A percentile compares a stretch with the other conserved stretches of the same genome.
These are phyloP conservation scores for Syzygium malaccense DNA, from an alignment of 441 rosid genomes.

Conservation along the genomic window DNA sequence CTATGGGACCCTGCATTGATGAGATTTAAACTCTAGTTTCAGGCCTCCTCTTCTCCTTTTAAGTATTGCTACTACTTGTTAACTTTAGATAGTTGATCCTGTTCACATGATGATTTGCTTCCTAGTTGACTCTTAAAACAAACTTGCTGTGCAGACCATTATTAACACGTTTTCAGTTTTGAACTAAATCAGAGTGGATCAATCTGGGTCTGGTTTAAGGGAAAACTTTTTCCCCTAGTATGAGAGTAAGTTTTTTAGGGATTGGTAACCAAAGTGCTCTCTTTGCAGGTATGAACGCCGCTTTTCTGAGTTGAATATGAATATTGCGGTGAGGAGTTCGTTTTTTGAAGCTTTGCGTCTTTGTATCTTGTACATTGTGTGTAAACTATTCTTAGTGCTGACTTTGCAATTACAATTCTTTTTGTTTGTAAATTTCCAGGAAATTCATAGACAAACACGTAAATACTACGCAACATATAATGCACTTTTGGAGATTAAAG, in stretches of 20 bases:
- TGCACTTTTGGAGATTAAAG: slow-evolving; percentile 79
- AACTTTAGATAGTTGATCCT: neutral
- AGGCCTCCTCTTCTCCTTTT: neutral
- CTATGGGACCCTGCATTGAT: neutral
- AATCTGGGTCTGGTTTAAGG: neutral
- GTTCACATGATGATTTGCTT: neutral
- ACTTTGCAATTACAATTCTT: neutral
- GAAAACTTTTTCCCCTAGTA: neutral
- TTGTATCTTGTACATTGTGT: neutral
- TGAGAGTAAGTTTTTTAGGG: neutral
- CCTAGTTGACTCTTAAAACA: neutral
- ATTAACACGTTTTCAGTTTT: neutral
- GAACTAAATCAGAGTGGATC: neutral
- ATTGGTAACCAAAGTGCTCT: slow-evolving; percentile 3
- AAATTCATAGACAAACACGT: slow-evolving; percentile 67
- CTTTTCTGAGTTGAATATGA: slow-evolving; percentile 60
- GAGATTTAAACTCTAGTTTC: neutral
- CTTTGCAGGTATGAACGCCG: slow-evolving; percentile 66
- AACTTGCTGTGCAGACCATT: neutral
- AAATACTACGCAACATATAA: slow-evolving; percentile 74
- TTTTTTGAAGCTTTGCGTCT: neutral
- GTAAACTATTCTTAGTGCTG: neutral
- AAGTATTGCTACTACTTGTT: neutral
- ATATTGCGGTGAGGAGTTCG: slow-evolving; percentile 42
- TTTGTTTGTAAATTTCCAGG: slow-evolving; percentile 35